Base-by-base conservation (phyloP, 2,329 filamentous ascomycete genomes). In the Monosporascus sp. region DNA sequence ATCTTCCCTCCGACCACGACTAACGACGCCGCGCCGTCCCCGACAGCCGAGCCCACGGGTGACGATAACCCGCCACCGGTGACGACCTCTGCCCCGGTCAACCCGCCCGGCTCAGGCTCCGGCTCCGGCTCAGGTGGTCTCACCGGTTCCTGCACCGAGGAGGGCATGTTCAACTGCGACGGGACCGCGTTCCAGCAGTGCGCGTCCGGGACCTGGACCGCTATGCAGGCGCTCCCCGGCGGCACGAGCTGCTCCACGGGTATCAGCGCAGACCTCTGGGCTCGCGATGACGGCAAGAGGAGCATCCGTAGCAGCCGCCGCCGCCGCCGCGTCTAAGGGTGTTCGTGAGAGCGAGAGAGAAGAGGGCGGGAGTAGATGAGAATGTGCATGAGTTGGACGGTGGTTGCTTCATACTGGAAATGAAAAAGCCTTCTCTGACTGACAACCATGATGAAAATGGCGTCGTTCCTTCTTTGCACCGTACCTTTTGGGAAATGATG, bases 81-180 rank as follows among this genome's bases (percentile, higher is more conserved):
- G 3, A 46, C 50, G 22, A 52, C 59, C 4, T 45, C 52, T 5
- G 46, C 52, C 48, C 31, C 31, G 31, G 52, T 56, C 11, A 52
- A 53, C 52, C 20, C 43, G 3, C 41, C 50, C 27, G 52, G 52
- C 20, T 50, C 52, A 17, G 44, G 47, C 26, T 46, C 58, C 19
- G 57, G 59, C 3, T 45, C 43, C 2, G 43, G 52, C 19, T 38
- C 48, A 5, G 57, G 52, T 8, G 63, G 60, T 16, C 58, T 68
- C 40, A 62, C 60, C 11, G 70, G 71, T 20, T 14, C 63, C 5
- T 71, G 69, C 56, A 60, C 60, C 1, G n/a, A 57, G 2, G 67
- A 71, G 55, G 69, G 68, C 45, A 62, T 60, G 55, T 70, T 65
- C 59, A 70, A 70, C 60, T 72, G 69, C 53, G 57, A 50, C 20